A percentile compares a stretch with the other conserved stretches of the same genome.
Conservation (phyloP, 2,329 filamentous ascomycete genomes). For the Talaromyces islandicus region DNA sequence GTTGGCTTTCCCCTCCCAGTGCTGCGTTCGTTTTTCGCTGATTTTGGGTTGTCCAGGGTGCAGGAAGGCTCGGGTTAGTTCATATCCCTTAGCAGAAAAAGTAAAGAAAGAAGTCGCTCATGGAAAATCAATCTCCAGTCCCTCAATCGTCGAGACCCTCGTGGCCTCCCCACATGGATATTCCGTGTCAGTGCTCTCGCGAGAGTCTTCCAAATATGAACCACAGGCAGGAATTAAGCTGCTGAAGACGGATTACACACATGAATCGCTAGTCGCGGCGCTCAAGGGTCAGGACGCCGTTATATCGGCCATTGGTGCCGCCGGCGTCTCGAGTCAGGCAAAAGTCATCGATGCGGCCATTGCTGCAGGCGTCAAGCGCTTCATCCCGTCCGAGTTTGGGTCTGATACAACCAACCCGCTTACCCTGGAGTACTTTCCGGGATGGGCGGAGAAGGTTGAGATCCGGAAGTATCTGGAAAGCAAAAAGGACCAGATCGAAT, state of each 20-base stretch:
- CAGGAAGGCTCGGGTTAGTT: neutral
- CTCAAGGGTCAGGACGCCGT: constrained; percentile 17
- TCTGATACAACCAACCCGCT: constrained; percentile 8
- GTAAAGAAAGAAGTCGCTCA: neutral
- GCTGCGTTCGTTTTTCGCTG: neutral
- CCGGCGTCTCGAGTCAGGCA: constrained; percentile 37
- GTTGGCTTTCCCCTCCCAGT: neutral
- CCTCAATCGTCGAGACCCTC: constrained; percentile 9
- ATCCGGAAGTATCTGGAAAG: constrained; percentile 11
- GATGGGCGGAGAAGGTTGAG: constrained; percentile 10
- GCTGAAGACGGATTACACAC: constrained; percentile 16
- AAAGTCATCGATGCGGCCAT: constrained; percentile 54
- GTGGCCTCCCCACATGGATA: constrained; percentile 12
- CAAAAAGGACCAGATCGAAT: constrained; percentile 15
- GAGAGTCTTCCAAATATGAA: constrained; percentile 11
- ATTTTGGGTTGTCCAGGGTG: neutral
- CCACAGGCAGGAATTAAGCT: constrained; percentile 9
- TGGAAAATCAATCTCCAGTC: neutral
- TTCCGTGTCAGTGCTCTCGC: constrained; percentile 13
- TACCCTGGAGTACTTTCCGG: constrained; percentile 3
- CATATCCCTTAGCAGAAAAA: neutral
- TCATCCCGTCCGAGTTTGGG: constrained; percentile 8
- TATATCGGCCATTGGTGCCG: constrained; percentile 14
- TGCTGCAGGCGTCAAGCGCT: constrained; percentile 52
- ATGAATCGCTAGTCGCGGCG: constrained; percentile 16